Conservation (phyloP, 345 rosid species). For the Pistacia integerrima region DNA sequence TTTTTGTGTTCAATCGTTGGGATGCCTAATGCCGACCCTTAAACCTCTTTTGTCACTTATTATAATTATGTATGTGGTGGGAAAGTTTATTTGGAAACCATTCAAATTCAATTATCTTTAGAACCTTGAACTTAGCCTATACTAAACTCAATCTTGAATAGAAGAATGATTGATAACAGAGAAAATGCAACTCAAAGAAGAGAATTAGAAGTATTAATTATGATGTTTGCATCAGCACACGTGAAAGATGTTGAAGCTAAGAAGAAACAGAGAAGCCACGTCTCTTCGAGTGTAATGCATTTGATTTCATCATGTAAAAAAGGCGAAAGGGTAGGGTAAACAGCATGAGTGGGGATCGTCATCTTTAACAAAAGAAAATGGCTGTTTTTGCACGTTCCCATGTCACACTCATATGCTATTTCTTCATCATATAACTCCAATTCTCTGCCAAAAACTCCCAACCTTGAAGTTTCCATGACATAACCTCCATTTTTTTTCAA, state of each 20-base stretch:
- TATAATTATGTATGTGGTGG: too few relatives aligned
- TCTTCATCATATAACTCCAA: conserved; percentile 6
- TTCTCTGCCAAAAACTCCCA: conserved; percentile 6
- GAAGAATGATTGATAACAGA: background rate
- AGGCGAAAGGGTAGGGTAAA: background rate
- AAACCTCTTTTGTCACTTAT: too few relatives aligned
- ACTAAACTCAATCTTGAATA: too few relatives aligned
- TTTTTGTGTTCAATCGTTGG: too few relatives aligned
- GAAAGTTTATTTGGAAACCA: too few relatives aligned
- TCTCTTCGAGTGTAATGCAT: background rate
- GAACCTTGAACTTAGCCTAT: background rate
- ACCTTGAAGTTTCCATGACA: background rate
- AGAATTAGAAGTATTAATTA: background rate
- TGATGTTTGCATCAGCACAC: conserved; percentile 14
- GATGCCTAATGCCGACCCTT: background rate
- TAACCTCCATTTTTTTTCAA: conserved; percentile 18
- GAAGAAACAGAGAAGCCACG: conserved; percentile 6
- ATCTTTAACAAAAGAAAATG: conserved; percentile 26
- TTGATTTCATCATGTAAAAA: background rate
- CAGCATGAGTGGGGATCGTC: conserved; percentile 2
- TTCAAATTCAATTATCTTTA: too few relatives aligned
- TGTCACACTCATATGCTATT: background rate
- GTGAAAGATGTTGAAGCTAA: conserved; percentile 10
- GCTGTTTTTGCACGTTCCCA: conserved; percentile 17
- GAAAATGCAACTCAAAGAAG: background rate